phyloP scores from a whole-genome alignment of 2,329 filamentous ascomycete genomes.

The Helotiales sp. region DNA sequence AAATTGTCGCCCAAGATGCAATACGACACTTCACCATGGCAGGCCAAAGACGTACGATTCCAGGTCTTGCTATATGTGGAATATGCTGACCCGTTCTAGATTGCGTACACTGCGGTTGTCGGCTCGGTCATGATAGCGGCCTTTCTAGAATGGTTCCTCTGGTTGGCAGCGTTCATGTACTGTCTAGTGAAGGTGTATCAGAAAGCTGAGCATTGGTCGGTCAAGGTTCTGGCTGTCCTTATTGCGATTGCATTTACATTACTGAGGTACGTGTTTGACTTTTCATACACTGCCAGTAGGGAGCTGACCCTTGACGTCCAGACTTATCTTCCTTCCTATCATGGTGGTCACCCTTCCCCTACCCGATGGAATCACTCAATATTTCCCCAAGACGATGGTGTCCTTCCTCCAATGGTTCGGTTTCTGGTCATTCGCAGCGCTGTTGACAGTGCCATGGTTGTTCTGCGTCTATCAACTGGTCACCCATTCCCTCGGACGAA shows the following conservation, averaged over 20 bases:
- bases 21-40: slow-evolving; percentile 54
- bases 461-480: slow-evolving; percentile 92
- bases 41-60: slow-evolving; percentile 53
- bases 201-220: slow-evolving; percentile 89
- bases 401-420: slow-evolving; percentile 87
- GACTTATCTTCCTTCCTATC: slow-evolving; percentile 85
- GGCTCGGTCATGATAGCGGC: slow-evolving; percentile 83
- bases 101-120: slow-evolving; percentile 82
- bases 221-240: slow-evolving; percentile 75
- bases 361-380: slow-evolving; percentile 70
- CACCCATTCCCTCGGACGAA: slow-evolving; percentile 82
- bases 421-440: slow-evolving; percentile 87
- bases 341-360: slow-evolving; percentile 93
- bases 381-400: slow-evolving; percentile 75
- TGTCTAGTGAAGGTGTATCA: slow-evolving; percentile 86
- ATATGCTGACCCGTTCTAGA: slow-evolving; percentile 55
- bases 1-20: slow-evolving; percentile 46
- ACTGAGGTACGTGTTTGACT: slow-evolving; percentile 64
- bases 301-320: slow-evolving; percentile 44
- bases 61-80: not conserved
- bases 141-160: slow-evolving; percentile 90
- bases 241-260: slow-evolving; percentile 76
- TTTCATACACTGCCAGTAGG: not conserved
- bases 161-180: slow-evolving; percentile 92
- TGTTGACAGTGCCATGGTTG: slow-evolving; percentile 88